Evolutionary conservation across 2,329 filamentous ascomycete species (phyloP).

Genomic region (Colletotrichum lini): DNA sequence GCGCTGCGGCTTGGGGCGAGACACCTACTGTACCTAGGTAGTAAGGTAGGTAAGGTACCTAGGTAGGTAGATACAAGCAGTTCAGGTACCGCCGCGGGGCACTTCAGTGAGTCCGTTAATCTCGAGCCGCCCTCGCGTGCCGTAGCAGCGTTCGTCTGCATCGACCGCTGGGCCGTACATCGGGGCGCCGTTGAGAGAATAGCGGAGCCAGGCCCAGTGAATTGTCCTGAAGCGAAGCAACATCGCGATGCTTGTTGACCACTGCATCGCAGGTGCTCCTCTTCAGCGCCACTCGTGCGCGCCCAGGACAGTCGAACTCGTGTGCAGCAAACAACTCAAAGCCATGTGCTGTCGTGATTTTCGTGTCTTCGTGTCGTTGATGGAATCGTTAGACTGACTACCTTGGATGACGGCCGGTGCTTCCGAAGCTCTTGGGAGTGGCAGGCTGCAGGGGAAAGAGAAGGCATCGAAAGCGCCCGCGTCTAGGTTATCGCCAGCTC

Average conservation of each 20-base stretch:
- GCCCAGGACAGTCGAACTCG: neutral
- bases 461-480: neutral
- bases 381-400: neutral
- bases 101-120: slow-evolving; percentile 23
- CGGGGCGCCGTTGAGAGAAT: neutral
- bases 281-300: slow-evolving; percentile 18
- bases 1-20: neutral
- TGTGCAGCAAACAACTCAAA: neutral
- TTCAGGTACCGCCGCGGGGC: slow-evolving; percentile 31
- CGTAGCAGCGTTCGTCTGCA: slow-evolving; percentile 3
- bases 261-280: neutral
- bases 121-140: slow-evolving; percentile 15
- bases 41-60: neutral
- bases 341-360: neutral
- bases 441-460: neutral
- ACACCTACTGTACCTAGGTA: neutral
- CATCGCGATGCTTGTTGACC: neutral
- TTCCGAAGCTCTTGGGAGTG: neutral
- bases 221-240: slow-evolving; percentile 1
- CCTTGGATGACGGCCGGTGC: neutral
- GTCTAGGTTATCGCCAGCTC: neutral
- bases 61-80: neutral
- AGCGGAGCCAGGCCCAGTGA: neutral
- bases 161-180: slow-evolving; percentile 23
- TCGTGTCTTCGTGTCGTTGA: neutral